These are phyloP conservation scores for Vitis labrusca DNA, from an alignment of 164 flowering plant genomes.

Conservation along the genomic window DNA sequence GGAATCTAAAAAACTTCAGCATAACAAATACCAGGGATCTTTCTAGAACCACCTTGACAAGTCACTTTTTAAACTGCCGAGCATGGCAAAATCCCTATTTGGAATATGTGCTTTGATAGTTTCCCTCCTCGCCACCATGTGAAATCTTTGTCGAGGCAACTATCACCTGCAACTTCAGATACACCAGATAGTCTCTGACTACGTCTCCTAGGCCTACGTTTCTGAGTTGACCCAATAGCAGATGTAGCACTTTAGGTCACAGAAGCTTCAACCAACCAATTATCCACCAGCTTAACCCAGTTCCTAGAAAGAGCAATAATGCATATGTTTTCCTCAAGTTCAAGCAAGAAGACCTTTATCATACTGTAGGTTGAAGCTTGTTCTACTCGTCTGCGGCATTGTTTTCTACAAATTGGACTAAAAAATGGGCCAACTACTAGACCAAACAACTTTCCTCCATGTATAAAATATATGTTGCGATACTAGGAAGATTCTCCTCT, in stretches of 20 bases:
- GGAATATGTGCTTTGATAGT: conserved; percentile 54
- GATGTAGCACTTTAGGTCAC: conserved; percentile 30
- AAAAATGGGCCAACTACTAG: conserved; percentile 66
- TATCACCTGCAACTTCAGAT: conserved; percentile 37
- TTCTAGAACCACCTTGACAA: conserved; percentile 77
- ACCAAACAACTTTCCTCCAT: conserved; percentile 78
- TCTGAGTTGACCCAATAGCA: conserved; percentile 47
- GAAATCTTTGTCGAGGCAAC: conserved; percentile 34
- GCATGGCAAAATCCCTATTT: conserved; percentile 65
- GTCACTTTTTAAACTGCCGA: conserved; percentile 58
- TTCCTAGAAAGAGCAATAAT: conserved; percentile 63
- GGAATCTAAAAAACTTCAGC: conserved; percentile 70
- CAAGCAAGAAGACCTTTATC: conserved; percentile 63
- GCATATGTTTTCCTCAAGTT: conserved; percentile 77
- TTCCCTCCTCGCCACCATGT: conserved; percentile 88
- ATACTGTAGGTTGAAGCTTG: conserved; percentile 50
- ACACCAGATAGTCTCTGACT: conserved; percentile 50
- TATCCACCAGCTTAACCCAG: conserved; percentile 82
- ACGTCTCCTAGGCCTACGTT: conserved; percentile 64
- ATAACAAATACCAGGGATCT: conserved; percentile 62
- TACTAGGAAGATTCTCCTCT: conserved; percentile 60
- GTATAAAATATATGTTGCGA: conserved; percentile 64
- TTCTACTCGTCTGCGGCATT: conserved; percentile 70
- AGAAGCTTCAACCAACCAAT: conserved; percentile 49
- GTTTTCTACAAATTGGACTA: conserved; percentile 43